Evolutionary conservation across 2,329 filamentous ascomycete species (phyloP).

Genomic region (Cercospora sp.): DNA sequence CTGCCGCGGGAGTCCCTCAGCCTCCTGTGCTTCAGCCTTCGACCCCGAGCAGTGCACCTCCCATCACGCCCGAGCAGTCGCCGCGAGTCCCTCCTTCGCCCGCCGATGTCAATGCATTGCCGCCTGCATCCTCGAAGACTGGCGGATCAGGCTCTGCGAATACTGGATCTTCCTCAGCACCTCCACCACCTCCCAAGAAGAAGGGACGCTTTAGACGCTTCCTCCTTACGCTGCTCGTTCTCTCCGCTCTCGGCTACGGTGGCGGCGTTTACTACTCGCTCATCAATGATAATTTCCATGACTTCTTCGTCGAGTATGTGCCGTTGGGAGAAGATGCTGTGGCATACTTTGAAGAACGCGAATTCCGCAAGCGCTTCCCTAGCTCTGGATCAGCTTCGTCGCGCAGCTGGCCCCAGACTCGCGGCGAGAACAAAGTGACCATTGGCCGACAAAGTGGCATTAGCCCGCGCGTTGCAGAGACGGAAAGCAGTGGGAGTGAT

Average conservation of each 20-base stretch:
- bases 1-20: slow-evolving; percentile 36
- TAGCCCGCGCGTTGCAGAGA: slow-evolving; percentile 73
- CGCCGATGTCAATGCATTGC: slow-evolving; percentile 23
- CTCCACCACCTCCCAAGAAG: slow-evolving; percentile 55
- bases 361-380: slow-evolving; percentile 85
- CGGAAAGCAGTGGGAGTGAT: slow-evolving; percentile 50
- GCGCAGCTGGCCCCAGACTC: slow-evolving; percentile 49
- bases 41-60: slow-evolving; percentile 12
- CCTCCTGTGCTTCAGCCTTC: slow-evolving; percentile 31
- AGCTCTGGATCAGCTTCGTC: slow-evolving; percentile 45
- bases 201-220: slow-evolving; percentile 74
- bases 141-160: slow-evolving; percentile 40
- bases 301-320: slow-evolving; percentile 97
- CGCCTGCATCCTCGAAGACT: slow-evolving; percentile 29
- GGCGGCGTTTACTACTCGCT: slow-evolving; percentile 92
- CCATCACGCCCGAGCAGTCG: slow-evolving; percentile 23
- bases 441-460: slow-evolving; percentile 85
- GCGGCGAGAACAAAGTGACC: slow-evolving; percentile 68
- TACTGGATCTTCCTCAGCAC: slow-evolving; percentile 45
- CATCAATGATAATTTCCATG: slow-evolving; percentile 95
- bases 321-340: slow-evolving; percentile 94
- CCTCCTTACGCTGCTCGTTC: slow-evolving; percentile 71
- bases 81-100: slow-evolving; percentile 29
- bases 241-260: slow-evolving; percentile 76
- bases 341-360: slow-evolving; percentile 90